A percentile compares a stretch with the other conserved stretches of the same genome.
Conservation (phyloP, 139 green algal genomes). For the Chlorella sp. region DNA sequence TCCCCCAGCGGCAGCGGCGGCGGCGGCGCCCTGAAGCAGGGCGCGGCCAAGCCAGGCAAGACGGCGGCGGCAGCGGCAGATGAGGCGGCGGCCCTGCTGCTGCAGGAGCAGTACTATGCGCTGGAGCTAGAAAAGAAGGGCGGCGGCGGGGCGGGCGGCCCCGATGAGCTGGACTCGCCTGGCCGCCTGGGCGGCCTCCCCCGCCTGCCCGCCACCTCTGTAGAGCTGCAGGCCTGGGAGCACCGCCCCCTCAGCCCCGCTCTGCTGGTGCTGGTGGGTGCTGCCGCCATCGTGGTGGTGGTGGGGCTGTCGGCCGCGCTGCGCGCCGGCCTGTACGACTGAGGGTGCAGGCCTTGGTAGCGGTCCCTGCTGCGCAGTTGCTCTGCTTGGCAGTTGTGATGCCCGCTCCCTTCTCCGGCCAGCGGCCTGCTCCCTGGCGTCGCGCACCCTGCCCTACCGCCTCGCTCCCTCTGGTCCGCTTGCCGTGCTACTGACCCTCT, state of each 20-base stretch:
- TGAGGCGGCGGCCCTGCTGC: neutral
- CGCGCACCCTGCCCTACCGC: too few species aligned
- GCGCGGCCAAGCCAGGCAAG: neutral
- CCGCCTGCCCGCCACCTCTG: conserved; percentile 3
- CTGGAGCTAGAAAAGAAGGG: neutral
- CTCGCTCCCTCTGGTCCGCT: too few species aligned
- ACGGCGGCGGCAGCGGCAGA: neutral
- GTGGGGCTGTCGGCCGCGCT: neutral
- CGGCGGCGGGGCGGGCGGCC: neutral
- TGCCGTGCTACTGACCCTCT: too few species aligned
- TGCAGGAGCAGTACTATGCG: neutral
- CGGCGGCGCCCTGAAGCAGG: neutral
- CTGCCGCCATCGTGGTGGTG: neutral
- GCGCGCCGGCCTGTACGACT: conserved; percentile 1
- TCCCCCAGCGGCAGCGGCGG: neutral
- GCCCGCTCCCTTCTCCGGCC: too few species aligned
- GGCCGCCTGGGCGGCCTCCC: neutral
- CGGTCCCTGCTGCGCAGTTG: too few species aligned
- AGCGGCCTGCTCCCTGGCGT: too few species aligned
- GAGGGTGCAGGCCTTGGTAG: too few species aligned
- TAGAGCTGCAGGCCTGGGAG: conserved; percentile 1
- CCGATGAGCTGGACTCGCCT: too few species aligned
- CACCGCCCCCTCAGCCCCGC: neutral
- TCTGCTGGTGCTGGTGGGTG: neutral
- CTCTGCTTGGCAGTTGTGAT: too few species aligned